phyloP scores from a whole-genome alignment of 176 grass and related monocot species.

The Thinopyrum elongatum region DNA sequence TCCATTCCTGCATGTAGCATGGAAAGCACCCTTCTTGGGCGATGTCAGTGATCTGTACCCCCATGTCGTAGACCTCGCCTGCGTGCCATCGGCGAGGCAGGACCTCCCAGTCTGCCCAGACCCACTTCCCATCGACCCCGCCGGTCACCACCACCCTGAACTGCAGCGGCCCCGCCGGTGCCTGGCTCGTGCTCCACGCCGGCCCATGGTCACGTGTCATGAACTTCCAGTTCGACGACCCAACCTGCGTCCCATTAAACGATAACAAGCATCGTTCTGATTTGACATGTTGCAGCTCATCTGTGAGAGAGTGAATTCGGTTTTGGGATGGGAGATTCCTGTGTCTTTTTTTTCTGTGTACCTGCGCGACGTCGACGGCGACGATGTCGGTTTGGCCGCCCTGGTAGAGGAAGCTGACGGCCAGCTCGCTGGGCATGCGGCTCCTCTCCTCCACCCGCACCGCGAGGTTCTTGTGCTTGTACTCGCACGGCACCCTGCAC shows the following conservation, averaged over 20 bases:
- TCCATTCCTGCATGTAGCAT: conserved; percentile 66
- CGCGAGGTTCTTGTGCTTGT: conserved; percentile 58
- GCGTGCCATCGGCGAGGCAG: conserved; percentile 49
- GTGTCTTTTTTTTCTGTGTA: not conserved
- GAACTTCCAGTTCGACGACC: conserved; percentile 69
- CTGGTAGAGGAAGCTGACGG: conserved; percentile 80
- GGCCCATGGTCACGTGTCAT: conserved; percentile 76
- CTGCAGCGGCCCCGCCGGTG: conserved; percentile 73
- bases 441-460: conserved; percentile 64
- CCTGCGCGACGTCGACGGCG: conserved; percentile 65
- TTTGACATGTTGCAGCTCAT: no score
- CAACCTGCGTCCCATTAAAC: conserved; percentile 36
- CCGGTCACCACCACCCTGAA: conserved; percentile 79
- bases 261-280: not conserved
- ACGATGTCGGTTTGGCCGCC: conserved; percentile 94
- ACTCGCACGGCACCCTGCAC: conserved; percentile 76
- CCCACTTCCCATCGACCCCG: conserved; percentile 89
- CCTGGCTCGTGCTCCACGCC: conserved; percentile 73
- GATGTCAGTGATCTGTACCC: conserved; percentile 61
- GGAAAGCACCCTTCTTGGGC: conserved; percentile 71
- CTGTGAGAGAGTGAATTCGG: no score
- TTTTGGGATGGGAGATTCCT: no score
- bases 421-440: conserved; percentile 35
- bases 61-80: conserved; percentile 65
- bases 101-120: conserved; percentile 63